Conservation (phyloP, 371 early-diverging fungal species). For the Syncephalastrum monosporum region DNA sequence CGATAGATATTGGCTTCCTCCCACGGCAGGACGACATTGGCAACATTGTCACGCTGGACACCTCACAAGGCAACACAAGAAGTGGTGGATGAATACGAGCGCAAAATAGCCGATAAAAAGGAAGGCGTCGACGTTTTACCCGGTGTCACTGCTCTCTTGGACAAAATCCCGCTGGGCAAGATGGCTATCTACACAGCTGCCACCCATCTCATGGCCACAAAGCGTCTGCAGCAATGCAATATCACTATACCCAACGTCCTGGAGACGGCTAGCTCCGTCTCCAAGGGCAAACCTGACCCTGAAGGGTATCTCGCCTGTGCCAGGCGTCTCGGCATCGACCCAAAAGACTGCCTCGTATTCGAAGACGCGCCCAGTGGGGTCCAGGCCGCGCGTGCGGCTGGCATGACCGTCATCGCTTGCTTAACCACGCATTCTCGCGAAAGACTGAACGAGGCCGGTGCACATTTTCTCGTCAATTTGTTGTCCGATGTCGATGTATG, state of each 20-base stretch:
- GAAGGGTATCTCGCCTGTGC: conserved; percentile 64
- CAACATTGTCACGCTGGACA: conserved; percentile 36
- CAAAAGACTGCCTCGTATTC: conserved; percentile 64
- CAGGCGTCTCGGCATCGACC: conserved; percentile 35
- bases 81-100: conserved; percentile 33
- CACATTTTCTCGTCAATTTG: conserved; percentile 47
- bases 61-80: conserved; percentile 37
- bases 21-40: conserved; percentile 49
- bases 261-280: conserved; percentile 22
- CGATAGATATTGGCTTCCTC: conserved; percentile 33
- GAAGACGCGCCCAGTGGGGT: conserved; percentile 72
- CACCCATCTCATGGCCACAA: conserved; percentile 31
- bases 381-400: conserved; percentile 54
- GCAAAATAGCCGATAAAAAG: conserved; percentile 20
- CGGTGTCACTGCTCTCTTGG: conserved; percentile 28
- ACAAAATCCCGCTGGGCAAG: conserved; percentile 19
- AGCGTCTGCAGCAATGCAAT: conserved; percentile 33
- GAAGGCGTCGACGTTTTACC: conserved; percentile 40
- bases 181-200: conserved; percentile 45
- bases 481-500: conserved; percentile 49
- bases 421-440: conserved; percentile 56
- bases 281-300: conserved; percentile 62
- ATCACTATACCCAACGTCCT: conserved; percentile 30
- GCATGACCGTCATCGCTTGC: conserved; percentile 59
- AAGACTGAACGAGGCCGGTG: conserved; percentile 60